phyloP scores from a whole-genome alignment of 495 filamentous ascomycete genomes.

The Neurospora sp. region DNA sequence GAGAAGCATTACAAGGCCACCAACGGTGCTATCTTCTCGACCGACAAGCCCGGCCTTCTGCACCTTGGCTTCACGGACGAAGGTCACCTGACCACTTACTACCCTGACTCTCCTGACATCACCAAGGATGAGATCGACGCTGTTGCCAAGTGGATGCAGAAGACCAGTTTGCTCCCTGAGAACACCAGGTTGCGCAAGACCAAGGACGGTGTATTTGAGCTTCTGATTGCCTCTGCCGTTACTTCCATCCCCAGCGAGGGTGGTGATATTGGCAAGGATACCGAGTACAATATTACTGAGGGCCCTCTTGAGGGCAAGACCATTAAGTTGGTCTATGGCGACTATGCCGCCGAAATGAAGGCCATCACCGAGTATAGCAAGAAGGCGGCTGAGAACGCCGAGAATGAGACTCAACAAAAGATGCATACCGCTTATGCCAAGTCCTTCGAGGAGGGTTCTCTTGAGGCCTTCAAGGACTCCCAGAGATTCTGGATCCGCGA shows the following conservation, averaged over 20 bases:
- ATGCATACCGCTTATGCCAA: constrained; percentile 80
- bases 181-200: constrained; percentile 83
- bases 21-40: constrained; percentile 65
- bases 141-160: constrained; percentile 62
- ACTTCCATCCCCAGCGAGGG: constrained; percentile 41
- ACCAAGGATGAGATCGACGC: constrained; percentile 73
- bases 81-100: constrained; percentile 86
- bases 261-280: constrained; percentile 59
- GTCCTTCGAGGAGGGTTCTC: constrained; percentile 76
- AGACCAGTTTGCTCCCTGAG: constrained; percentile 62
- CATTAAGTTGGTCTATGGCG: constrained; percentile 68
- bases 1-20: constrained; percentile 57
- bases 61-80: constrained; percentile 77
- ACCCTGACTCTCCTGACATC: constrained; percentile 78
- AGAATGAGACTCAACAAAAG: constrained; percentile 72
- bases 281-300: constrained; percentile 53
- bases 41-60: constrained; percentile 55
- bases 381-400: constrained; percentile 64
- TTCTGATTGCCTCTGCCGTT: constrained; percentile 70
- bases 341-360: constrained; percentile 72
- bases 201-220: constrained; percentile 57
- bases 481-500: constrained; percentile 91
- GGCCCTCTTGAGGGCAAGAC: constrained; percentile 56
- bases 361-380: constrained; percentile 61
- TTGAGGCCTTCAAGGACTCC: constrained; percentile 80